A percentile compares a stretch with the other conserved stretches of the same genome.
Conservation (phyloP, 176 grass and related monocot genomes). For the Panicum miliaceum region DNA sequence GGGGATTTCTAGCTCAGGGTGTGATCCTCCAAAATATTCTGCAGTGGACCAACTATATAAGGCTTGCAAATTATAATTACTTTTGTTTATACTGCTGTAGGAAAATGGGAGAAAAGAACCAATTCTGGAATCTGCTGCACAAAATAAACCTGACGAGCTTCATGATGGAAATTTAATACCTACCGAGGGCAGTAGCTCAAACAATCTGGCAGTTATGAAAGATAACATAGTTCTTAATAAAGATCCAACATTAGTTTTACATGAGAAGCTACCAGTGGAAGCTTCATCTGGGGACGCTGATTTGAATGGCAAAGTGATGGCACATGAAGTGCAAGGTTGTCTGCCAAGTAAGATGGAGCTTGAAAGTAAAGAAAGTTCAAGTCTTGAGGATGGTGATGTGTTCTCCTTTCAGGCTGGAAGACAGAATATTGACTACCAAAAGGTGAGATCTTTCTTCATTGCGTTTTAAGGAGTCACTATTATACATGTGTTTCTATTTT, state of each 20-base stretch:
- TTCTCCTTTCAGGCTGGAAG: conserved; percentile 80
- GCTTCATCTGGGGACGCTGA: conserved; percentile 50
- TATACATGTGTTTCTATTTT: not conserved
- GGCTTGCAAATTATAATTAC: conserved; percentile 21
- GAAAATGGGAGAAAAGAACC: conserved; percentile 61
- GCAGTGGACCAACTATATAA: conserved; percentile 7
- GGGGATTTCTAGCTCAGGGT: conserved; percentile 27
- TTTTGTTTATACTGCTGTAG: conserved; percentile 50
- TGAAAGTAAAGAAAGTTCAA: conserved; percentile 49
- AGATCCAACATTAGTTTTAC: conserved; percentile 85
- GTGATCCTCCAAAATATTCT: conserved; percentile 13
- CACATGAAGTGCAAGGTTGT: conserved; percentile 49
- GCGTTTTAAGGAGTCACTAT: not conserved
- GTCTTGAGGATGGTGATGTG: conserved; percentile 68
- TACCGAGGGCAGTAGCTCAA: conserved; percentile 53
- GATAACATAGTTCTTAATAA: conserved; percentile 57
- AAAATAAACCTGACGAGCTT: conserved; percentile 44
- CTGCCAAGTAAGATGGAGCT: conserved; percentile 48
- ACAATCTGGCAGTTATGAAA: conserved; percentile 52
- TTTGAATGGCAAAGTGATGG: conserved; percentile 44
- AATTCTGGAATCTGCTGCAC: conserved; percentile 46
- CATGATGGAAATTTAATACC: conserved; percentile 46
- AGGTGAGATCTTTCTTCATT: conserved; percentile 54
- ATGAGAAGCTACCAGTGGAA: conserved; percentile 62
- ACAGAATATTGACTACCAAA: conserved; percentile 62